Evolutionary conservation across 805 yeast genomes (phyloP).

Genomic region (Candida sonorensis): DNA sequence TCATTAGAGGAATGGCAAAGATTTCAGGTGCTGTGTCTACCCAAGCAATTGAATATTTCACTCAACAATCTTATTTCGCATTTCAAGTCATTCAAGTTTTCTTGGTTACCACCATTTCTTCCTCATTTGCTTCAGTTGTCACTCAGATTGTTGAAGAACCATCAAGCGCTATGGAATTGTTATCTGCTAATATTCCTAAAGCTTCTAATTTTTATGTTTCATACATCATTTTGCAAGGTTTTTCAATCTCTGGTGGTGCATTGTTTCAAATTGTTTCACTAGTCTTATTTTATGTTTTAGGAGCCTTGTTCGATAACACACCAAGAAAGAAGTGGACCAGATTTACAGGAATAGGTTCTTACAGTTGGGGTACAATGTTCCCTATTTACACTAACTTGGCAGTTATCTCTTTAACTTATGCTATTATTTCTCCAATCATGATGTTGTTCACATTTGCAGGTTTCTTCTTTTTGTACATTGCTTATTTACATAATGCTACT

Average conservation of each 20-base stretch:
- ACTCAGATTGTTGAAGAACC: constrained; percentile 57
- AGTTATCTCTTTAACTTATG: constrained; percentile 59
- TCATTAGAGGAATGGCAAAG: constrained; percentile 57
- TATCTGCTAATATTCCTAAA: constrained; percentile 65
- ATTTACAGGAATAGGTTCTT: constrained; percentile 44
- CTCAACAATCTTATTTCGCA: constrained; percentile 63
- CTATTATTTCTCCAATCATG: constrained; percentile 78
- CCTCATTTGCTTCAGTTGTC: constrained; percentile 64
- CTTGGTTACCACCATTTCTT: constrained; percentile 61
- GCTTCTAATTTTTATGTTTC: constrained; percentile 69
- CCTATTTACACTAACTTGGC: constrained; percentile 72
- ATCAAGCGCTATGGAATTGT: constrained; percentile 44
- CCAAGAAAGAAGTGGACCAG: constrained; percentile 62
- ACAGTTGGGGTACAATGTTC: constrained; percentile 70
- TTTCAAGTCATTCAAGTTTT: constrained; percentile 69
- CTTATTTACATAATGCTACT: constrained; percentile 69
- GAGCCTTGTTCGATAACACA: constrained; percentile 51
- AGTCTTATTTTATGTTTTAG: constrained; percentile 51
- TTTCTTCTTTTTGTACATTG: constrained; percentile 65
- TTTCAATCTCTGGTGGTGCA: constrained; percentile 57
- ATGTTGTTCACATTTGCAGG: constrained; percentile 66
- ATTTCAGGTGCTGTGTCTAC: constrained; percentile 49
- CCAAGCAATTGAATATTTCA: constrained; percentile 54
- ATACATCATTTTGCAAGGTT: constrained; percentile 62
- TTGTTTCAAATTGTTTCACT: constrained; percentile 56